phyloP scores from a whole-genome alignment of 2,329 filamentous ascomycete genomes.

The Colletotrichum lindemuthianum region DNA sequence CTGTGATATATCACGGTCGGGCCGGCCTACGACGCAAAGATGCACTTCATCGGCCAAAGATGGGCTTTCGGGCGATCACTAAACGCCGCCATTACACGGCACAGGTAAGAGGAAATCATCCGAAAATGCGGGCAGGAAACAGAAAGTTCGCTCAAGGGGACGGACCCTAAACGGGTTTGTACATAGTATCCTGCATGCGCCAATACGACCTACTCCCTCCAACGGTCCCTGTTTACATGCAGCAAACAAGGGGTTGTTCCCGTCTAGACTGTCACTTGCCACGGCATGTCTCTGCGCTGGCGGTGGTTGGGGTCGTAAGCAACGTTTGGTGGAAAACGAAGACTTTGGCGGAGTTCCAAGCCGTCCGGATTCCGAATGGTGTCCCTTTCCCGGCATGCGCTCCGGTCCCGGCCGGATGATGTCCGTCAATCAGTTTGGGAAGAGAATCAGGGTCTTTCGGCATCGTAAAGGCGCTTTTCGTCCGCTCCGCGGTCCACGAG shows the following conservation, averaged over 20 bases:
- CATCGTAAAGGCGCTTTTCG: no score
- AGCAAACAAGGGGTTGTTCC: slow-evolving; percentile 10
- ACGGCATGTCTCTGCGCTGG: slow-evolving; percentile 6
- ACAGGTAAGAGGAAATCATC: not conserved
- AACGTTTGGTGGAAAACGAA: not conserved
- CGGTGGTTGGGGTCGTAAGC: slow-evolving; percentile 7
- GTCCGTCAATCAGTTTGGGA: no score
- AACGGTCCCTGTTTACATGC: slow-evolving; percentile 6
- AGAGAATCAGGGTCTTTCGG: no score
- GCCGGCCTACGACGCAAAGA: no score
- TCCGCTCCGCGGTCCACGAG: no score
- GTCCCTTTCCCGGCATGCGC: no score
- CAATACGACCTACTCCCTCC: slow-evolving; percentile 20
- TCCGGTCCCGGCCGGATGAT: no score
- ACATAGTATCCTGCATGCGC: slow-evolving; percentile 17
- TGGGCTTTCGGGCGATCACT: not conserved
- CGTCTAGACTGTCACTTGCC: slow-evolving; percentile 2
- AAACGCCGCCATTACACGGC: not conserved
- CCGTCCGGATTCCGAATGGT: not conserved
- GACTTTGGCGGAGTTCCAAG: not conserved
- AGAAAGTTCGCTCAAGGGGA: slow-evolving; percentile 11
- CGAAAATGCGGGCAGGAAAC: slow-evolving; percentile 14
- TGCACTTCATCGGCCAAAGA: no score
- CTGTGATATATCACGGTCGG: not conserved
- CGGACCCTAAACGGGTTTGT: slow-evolving; percentile 24